Percentiles rank a stretch among this genome's conserved stretches.
Evolutionary conservation across 345 rosid genomes (phyloP).

Genomic region (Pugionium cornutum): DNA sequence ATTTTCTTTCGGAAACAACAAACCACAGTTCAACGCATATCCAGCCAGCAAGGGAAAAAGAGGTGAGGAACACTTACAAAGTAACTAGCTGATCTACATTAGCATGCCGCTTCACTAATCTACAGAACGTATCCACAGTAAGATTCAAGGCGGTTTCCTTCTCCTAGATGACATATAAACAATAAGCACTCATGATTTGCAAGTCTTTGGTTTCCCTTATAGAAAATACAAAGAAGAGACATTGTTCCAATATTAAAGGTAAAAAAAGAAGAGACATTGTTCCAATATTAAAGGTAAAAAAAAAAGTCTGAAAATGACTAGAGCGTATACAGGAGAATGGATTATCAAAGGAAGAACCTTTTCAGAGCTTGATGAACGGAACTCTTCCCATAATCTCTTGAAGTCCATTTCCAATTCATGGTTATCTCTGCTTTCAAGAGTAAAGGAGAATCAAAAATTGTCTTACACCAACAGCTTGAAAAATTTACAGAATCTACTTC

Average conservation of each 20-base stretch:
- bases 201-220: constrained; percentile 9
- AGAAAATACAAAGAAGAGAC: constrained; percentile 6
- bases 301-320: background rate
- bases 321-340: background rate
- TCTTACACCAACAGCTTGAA: constrained; percentile 20
- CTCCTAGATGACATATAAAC: constrained; percentile 69
- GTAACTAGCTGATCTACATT: constrained; percentile 94
- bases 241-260: constrained; percentile 10
- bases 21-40: constrained; percentile 20
- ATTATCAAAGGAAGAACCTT: constrained; percentile 53
- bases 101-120: constrained; percentile 93
- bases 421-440: constrained; percentile 56
- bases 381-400: constrained; percentile 98
- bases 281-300: constrained; percentile 14
- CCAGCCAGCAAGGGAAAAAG: constrained; percentile 19
- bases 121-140: constrained; percentile 92
- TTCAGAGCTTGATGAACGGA: constrained; percentile 96
- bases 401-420: constrained; percentile 97
- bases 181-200: constrained; percentile 28
- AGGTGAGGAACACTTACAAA: constrained; percentile 55
- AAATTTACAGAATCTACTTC: constrained; percentile 14
- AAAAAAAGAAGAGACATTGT: constrained; percentile 12
- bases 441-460: constrained; percentile 25
- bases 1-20: constrained; percentile 4
- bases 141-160: constrained; percentile 95